phyloP scores from a whole-genome alignment of 2,329 filamentous ascomycete genomes.

The Zymoseptoria tritici region DNA sequence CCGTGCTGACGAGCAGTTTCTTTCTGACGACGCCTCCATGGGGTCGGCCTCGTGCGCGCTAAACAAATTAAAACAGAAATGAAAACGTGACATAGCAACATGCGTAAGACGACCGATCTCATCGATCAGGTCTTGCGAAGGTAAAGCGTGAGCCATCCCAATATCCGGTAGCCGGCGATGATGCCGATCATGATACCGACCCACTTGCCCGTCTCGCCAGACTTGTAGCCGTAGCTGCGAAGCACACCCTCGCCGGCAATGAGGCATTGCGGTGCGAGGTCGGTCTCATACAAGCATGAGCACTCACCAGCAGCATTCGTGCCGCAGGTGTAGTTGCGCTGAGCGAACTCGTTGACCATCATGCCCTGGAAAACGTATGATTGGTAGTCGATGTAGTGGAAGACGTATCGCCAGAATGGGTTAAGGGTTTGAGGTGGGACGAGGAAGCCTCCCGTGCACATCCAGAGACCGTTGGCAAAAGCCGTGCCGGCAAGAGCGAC shows the following conservation, averaged over 20 bases:
- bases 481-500: conserved; percentile 68
- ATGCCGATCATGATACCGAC: conserved; percentile 73
- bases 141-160: conserved; percentile 58
- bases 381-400: conserved; percentile 82
- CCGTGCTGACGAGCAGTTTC: background rate
- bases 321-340: conserved; percentile 56
- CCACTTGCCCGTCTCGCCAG: conserved; percentile 57
- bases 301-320: conserved; percentile 39
- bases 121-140: conserved; percentile 24
- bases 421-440: conserved; percentile 65
- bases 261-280: conserved; percentile 55
- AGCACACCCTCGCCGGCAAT: conserved; percentile 67
- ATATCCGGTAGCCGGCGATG: conserved; percentile 62
- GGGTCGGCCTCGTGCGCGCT: background rate
- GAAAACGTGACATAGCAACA: background rate
- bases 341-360: conserved; percentile 77
- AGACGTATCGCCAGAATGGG: conserved; percentile 75
- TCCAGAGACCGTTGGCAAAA: conserved; percentile 82
- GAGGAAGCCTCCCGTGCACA: conserved; percentile 75
- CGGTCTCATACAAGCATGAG: conserved; percentile 63
- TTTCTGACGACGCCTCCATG: background rate
- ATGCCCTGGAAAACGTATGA: conserved; percentile 79
- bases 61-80: background rate
- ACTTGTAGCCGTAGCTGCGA: conserved; percentile 60
- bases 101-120: background rate